phyloP scores from a whole-genome alignment of 345 rosid genomes.

The Citrus medica region DNA sequence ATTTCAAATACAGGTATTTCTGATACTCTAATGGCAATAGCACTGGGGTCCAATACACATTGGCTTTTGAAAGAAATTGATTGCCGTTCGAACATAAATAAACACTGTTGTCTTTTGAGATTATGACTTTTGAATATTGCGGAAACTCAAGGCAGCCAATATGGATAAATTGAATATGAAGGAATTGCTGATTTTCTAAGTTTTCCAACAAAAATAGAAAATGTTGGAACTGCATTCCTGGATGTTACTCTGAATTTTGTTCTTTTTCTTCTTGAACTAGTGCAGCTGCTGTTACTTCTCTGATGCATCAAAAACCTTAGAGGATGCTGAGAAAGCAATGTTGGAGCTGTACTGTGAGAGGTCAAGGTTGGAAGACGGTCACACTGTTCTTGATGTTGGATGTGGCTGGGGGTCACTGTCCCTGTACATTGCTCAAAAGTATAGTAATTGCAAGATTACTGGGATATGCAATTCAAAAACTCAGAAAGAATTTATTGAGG shows the following conservation, averaged over 20 bases:
- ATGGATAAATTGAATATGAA: no score
- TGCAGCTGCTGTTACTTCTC: conserved; percentile 76
- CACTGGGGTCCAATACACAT: background rate
- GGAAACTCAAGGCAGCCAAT: background rate
- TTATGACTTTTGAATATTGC: background rate
- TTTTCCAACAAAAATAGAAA: background rate
- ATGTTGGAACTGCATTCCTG: background rate
- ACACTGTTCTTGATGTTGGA: conserved; percentile 74
- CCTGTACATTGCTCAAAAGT: conserved; percentile 65
- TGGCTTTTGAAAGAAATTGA: background rate
- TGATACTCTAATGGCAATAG: background rate
- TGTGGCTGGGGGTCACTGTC: conserved; percentile 94
- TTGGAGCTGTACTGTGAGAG: conserved; percentile 71
- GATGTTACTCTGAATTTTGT: background rate
- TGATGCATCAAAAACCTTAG: conserved; percentile 47
- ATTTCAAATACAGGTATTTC: conserved; percentile 67
- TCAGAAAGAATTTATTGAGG: conserved; percentile 64
- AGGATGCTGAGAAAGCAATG: conserved; percentile 82
- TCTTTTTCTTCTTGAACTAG: background rate
- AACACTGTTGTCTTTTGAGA: background rate
- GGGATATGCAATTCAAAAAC: conserved; percentile 87
- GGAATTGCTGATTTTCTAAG: background rate
- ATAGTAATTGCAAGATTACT: conserved; percentile 58
- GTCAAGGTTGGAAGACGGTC: conserved; percentile 68
- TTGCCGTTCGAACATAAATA: background rate